Conservation (phyloP, 2,329 filamentous ascomycete species). For the Fusarium sp. region DNA sequence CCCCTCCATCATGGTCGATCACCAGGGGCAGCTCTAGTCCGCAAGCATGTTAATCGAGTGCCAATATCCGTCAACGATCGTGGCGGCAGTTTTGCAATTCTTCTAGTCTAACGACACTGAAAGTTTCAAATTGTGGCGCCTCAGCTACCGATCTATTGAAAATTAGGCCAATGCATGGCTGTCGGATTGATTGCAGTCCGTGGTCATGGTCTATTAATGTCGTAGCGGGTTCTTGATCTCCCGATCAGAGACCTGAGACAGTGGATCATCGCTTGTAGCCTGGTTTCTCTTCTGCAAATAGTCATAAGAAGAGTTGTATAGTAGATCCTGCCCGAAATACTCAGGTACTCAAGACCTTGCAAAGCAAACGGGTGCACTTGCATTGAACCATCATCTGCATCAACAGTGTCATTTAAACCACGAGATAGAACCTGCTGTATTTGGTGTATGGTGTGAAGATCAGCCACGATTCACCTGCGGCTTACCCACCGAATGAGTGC, state of each 20-base stretch:
- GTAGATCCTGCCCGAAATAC: conserved; percentile 14
- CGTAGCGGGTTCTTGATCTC: conserved; percentile 16
- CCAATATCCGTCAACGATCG: not conserved
- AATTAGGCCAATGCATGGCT: conserved; percentile 13
- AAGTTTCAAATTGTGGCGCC: conserved; percentile 23
- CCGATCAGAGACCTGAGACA: conserved; percentile 40
- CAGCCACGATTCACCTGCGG: conserved; percentile 20
- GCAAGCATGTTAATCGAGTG: not conserved
- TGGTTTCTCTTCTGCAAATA: conserved; percentile 4
- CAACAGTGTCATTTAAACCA: conserved; percentile 8
- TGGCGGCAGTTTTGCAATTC: not conserved
- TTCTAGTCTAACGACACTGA: not conserved
- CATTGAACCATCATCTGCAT: conserved; percentile 7
- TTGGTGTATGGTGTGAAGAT: conserved; percentile 39
- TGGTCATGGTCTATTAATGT: conserved; percentile 1
- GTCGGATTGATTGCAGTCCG: not conserved
- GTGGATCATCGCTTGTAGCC: conserved; percentile 28
- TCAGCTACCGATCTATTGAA: conserved; percentile 16
- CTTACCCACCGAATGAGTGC: conserved; percentile 26
- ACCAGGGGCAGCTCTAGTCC: conserved; percentile 3
- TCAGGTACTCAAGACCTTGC: not conserved
- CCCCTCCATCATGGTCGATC: not conserved
- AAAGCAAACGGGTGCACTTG: not conserved
- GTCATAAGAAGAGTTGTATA: conserved; percentile 2
- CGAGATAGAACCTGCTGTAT: conserved; percentile 29